These are phyloP conservation scores for Aspergillus sp. DNA, from an alignment of 2,329 filamentous ascomycete genomes.

Conservation along the genomic window DNA sequence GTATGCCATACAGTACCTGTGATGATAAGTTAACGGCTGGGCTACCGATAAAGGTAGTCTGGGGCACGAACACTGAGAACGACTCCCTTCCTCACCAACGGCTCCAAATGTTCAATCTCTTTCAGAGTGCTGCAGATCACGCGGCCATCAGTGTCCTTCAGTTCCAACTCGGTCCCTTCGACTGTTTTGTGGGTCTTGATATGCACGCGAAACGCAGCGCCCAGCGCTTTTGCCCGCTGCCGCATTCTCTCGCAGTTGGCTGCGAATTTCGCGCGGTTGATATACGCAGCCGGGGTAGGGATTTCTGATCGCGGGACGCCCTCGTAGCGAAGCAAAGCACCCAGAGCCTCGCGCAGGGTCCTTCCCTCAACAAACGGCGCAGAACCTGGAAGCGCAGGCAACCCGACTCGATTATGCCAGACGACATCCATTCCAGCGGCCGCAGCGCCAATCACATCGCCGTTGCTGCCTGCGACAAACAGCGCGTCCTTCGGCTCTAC, in stretches of 20 bases:
- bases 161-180: not conserved
- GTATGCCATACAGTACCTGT: not conserved
- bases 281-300: not conserved
- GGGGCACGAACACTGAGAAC: not conserved
- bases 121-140: not conserved
- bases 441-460: constrained; percentile 4
- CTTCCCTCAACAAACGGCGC: not conserved
- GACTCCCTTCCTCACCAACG: not conserved
- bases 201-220: not conserved
- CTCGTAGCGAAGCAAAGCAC: not conserved
- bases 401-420: constrained; percentile 4
- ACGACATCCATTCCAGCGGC: constrained; percentile 5
- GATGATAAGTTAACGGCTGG: not conserved
- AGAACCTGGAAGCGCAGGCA: not conserved
- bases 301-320: not conserved
- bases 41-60: not conserved
- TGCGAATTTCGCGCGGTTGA: not conserved
- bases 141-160: not conserved
- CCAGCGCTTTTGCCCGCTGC: not conserved
- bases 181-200: not conserved
- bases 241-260: not conserved
- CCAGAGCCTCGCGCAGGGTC: not conserved
- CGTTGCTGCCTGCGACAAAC: constrained; percentile 6
- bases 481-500: not conserved
- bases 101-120: not conserved